These are phyloP conservation scores for Acacia melanoxylon DNA, from an alignment of 306 rosid species.

Conservation along the genomic window DNA sequence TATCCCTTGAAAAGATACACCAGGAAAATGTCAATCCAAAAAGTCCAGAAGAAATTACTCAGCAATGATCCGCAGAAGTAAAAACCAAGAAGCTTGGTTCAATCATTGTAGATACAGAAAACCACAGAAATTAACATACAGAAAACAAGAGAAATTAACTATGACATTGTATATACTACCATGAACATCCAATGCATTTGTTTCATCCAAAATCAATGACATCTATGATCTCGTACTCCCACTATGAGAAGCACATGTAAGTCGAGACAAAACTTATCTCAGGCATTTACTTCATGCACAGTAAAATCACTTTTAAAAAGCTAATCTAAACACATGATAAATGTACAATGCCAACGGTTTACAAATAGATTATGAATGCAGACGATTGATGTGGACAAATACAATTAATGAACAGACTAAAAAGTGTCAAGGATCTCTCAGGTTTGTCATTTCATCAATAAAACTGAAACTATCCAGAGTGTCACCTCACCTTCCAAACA, in stretches of 20 bases:
- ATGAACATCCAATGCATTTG: constrained; percentile 27
- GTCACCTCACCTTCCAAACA: constrained; percentile 80
- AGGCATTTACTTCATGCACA: no score
- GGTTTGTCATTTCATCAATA: constrained; percentile 1
- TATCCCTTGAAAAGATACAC: constrained; percentile 59
- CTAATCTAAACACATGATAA: no score
- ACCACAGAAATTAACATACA: background rate
- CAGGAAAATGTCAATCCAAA: constrained; percentile 27
- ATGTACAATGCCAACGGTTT: constrained; percentile 12
- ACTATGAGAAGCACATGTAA: background rate
- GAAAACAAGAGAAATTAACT: background rate
- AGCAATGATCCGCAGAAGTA: background rate
- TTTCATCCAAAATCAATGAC: constrained; percentile 14
- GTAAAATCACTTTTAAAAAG: no score
- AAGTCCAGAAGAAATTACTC: constrained; percentile 19
- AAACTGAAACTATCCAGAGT: background rate
- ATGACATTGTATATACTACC: background rate
- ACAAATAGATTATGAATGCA: background rate
- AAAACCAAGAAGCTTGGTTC: background rate
- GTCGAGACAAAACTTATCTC: no score
- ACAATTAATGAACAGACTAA: background rate
- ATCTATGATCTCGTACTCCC: background rate
- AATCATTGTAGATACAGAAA: background rate
- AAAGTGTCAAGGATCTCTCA: background rate
- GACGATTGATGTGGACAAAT: background rate